A percentile compares a stretch with the other conserved stretches of the same genome.
phyloP scores from a whole-genome alignment of 345 rosid species.

The Eutrema heterophyllum region DNA sequence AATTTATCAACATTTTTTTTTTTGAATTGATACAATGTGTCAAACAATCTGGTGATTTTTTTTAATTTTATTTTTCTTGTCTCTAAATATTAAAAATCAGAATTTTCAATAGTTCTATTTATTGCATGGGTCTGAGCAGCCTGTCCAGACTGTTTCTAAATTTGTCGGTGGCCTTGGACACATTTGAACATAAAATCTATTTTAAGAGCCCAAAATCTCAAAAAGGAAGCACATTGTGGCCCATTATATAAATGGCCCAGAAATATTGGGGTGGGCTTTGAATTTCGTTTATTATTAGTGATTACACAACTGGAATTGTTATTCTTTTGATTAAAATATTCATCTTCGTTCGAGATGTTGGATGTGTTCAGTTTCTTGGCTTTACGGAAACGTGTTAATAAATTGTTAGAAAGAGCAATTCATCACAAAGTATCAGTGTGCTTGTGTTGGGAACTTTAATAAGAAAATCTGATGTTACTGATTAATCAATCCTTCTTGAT shows the following conservation, averaged over 20 bases:
- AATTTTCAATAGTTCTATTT: not conserved
- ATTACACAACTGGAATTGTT: too few species aligned
- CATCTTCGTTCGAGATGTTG: not conserved
- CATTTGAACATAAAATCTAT: not conserved
- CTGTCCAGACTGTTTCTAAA: not conserved
- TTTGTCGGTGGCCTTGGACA: constrained; percentile 15
- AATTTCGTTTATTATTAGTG: not conserved
- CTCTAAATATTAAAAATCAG: not conserved
- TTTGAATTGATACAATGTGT: too few species aligned
- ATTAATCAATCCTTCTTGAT: constrained; percentile 20
- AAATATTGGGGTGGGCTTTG: not conserved
- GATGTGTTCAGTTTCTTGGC: not conserved
- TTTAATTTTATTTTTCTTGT: not conserved
- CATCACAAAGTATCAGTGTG: not conserved
- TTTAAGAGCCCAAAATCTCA: not conserved
- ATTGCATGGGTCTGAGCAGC: constrained; percentile 2
- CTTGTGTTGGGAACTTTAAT: not conserved
- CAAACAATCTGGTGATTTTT: not conserved
- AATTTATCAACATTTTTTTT: not conserved
- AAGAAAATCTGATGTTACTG: not conserved
- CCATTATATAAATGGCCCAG: not conserved
- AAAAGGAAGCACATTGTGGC: not conserved
- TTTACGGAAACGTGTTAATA: not conserved
- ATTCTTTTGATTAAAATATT: not conserved
- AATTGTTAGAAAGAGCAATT: not conserved